Conservation (phyloP, 371 early-diverging fungal genomes). For the Saksenaea oblongispora region DNA sequence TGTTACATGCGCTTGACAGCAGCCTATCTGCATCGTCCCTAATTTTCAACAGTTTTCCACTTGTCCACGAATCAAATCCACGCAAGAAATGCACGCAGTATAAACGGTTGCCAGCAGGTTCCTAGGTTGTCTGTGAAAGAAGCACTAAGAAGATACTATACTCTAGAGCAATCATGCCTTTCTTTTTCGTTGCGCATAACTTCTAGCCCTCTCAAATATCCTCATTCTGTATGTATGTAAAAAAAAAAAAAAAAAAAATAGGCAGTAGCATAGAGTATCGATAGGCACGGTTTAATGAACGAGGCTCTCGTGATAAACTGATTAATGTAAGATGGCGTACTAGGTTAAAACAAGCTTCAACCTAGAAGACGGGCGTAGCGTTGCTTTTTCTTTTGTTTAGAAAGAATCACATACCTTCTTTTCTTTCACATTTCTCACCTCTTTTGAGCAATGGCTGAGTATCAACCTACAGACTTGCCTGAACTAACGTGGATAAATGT, state of each 20-base stretch:
- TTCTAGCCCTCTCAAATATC: no score
- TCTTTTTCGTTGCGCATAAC: no score
- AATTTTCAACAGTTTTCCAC: not conserved
- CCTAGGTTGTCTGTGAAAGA: no score
- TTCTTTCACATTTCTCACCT: not conserved
- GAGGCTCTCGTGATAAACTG: not conserved
- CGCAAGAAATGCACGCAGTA: no score
- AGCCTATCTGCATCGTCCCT: not conserved
- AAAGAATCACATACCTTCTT: not conserved
- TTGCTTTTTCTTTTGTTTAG: not conserved
- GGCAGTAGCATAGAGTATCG: no score
- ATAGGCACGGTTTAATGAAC: no score
- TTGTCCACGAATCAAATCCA: not conserved
- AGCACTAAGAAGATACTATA: no score
- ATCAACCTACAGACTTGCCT: not conserved
- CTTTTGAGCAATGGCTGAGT: not conserved
- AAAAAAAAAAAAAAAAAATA: no score
- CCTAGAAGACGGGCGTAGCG: not conserved
- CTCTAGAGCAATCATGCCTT: no score
- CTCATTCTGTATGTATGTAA: no score
- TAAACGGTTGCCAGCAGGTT: no score
- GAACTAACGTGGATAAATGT: constrained; percentile 29
- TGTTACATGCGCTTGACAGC: not conserved
- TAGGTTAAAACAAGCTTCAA: not conserved
- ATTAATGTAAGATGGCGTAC: not conserved